Evolutionary conservation across 805 yeast species (phyloP), one percentile per base, ranked within the genome.

Genomic region (Cyberlindnera meyerae): DNA sequence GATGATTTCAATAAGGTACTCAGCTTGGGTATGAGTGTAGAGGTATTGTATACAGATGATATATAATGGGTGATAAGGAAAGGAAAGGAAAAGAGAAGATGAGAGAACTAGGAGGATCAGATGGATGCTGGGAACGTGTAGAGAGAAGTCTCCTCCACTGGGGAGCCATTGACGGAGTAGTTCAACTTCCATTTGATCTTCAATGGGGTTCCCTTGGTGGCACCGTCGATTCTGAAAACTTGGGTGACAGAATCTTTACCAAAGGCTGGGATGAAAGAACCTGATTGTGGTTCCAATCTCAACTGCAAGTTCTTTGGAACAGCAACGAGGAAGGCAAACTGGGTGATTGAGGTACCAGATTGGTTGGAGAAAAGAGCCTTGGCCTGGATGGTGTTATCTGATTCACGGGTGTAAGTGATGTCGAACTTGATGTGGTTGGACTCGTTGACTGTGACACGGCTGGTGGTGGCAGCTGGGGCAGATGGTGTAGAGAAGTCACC

Each of bases 161-260:
- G 56, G 16, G 57, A 54, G n/a, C 77, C 75, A 36, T 71, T 73
- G 8, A 70, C 54, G 9, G 52, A 48, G 55, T 74, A 85, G 39
- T 73, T 73, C 17, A 73, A 70, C 57, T 80, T 83, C 90, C 89
- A 86, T 58, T 85, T 82, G 40, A 86, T 67, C 58, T 82, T 84
- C 47, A 82, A 58, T n/a, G 66, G 62, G 11, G 55, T 37, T 17
- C 64, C 69, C 24, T 60, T 57, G 1, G 39, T 15, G 0, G 64
- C 63, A 26, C 57, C 58, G 22, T 58, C 63, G 24, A 70, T 51
- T 33, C 59, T 52, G 33, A 75, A 66, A 24, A 61, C 65, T 58
- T 84, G 93, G 5, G 65, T 58, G 13, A 82, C 64, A 6, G 77
- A 77, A 36, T 72, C 66, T 24, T 55, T 58, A 31, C 63, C 65